phyloP scores from a whole-genome alignment of 1,284 basidiomycete species.

The Coriolopsis trogii region DNA sequence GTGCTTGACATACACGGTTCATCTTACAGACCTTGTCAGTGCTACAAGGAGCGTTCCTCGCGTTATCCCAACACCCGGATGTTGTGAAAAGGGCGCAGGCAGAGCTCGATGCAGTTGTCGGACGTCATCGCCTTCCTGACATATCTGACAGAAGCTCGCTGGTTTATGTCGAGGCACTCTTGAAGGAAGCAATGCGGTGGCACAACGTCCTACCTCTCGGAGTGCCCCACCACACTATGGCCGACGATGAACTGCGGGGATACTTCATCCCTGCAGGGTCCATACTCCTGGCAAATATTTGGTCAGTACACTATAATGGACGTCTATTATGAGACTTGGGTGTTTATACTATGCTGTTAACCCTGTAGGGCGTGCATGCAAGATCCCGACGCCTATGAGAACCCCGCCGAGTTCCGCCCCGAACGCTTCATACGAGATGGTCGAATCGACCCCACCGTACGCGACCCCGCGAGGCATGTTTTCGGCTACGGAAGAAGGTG shows the following conservation, averaged over 20 bases:
- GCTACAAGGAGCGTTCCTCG: constrained; percentile 34
- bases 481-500: constrained; percentile 14
- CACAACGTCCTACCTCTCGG: constrained; percentile 19
- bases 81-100: constrained; percentile 31
- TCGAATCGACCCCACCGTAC: constrained; percentile 2
- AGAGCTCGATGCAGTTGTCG: constrained; percentile 32
- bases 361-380: constrained; percentile 18
- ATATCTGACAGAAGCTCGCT: constrained; percentile 18
- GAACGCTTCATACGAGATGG: constrained; percentile 23
- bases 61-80: constrained; percentile 38
- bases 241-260: constrained; percentile 20
- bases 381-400: constrained; percentile 20
- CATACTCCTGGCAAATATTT: constrained; percentile 20
- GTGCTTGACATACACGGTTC: neutral
- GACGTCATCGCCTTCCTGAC: constrained; percentile 26
- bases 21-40: constrained; percentile 23
- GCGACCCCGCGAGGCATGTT: constrained; percentile 2
- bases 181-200: constrained; percentile 26
- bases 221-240: constrained; percentile 1
- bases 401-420: constrained; percentile 20
- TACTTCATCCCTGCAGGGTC: constrained; percentile 27
- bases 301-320: constrained; percentile 4
- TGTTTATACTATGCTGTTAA: no score
- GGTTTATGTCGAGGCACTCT: constrained; percentile 22
- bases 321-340: neutral